Evolutionary conservation across 768 basidiomycete genomes (phyloP).

Genomic region (Daedaleopsis nitida): DNA sequence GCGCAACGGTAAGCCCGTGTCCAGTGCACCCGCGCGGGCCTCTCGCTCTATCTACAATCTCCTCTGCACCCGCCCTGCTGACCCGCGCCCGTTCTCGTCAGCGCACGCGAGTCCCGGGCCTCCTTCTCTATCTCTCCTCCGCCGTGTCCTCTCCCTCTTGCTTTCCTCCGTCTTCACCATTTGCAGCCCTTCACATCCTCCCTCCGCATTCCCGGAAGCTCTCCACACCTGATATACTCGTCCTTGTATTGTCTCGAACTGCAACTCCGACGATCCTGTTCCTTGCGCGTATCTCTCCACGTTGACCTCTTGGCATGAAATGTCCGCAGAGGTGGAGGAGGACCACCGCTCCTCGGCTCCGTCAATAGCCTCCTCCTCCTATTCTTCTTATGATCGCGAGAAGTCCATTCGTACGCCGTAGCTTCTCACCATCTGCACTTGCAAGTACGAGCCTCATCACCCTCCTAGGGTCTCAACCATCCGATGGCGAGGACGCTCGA

Average conservation of each 20-base stretch:
- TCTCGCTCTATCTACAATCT: neutral
- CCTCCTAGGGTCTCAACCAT: neutral
- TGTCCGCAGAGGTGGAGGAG: slow-evolving; percentile 21
- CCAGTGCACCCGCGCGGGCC: neutral
- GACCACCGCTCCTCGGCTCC: slow-evolving; percentile 13
- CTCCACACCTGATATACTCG: neutral
- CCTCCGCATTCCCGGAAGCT: neutral
- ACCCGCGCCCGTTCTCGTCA: slow-evolving; percentile 9
- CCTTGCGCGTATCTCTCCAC: neutral
- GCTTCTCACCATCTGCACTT: neutral
- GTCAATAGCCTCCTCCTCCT: slow-evolving; percentile 11
- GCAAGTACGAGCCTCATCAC: neutral
- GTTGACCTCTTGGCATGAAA: slow-evolving; percentile 15
- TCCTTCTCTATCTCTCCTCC: neutral
- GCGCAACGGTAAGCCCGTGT: no score
- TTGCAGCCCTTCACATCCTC: neutral
- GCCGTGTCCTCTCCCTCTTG: neutral
- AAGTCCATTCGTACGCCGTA: slow-evolving; percentile 17
- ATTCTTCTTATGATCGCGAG: slow-evolving; percentile 9
- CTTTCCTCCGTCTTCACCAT: neutral
- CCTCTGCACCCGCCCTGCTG: slow-evolving; percentile 2
- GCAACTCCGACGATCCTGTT: neutral
- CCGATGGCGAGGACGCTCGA: slow-evolving; percentile 5
- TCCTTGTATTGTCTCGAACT: no score
- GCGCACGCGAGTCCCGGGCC: slow-evolving; percentile 1